Conservation (phyloP, 495 filamentous ascomycete species). For the Penicillium ucsense region DNA sequence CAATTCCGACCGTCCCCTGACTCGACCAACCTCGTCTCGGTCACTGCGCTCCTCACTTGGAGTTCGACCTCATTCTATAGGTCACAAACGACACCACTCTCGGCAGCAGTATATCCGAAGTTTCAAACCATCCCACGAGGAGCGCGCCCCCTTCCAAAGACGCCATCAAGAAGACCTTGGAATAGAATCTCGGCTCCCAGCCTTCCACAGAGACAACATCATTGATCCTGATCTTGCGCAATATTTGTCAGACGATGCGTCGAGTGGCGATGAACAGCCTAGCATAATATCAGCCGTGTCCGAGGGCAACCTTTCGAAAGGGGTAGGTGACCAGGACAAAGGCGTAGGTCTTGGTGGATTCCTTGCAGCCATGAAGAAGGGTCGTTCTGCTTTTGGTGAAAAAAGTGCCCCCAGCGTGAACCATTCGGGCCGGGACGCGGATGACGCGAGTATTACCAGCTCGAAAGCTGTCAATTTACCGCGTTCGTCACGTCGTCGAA, state of each 20-base stretch:
- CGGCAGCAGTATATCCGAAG: conserved; percentile 65
- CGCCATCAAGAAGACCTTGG: conserved; percentile 53
- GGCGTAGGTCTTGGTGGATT: conserved; percentile 43
- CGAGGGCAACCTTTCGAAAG: conserved; percentile 37
- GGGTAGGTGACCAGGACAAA: conserved; percentile 43
- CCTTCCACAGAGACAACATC: conserved; percentile 95
- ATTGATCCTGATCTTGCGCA: conserved; percentile 94
- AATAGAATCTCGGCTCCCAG: conserved; percentile 60
- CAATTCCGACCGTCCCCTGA: conserved; percentile 58
- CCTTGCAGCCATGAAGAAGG: conserved; percentile 58
- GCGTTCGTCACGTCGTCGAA: conserved; percentile 54
- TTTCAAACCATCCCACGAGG: conserved; percentile 52
- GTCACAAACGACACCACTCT: conserved; percentile 76
- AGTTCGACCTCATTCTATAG: conserved; percentile 56
- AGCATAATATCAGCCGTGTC: conserved; percentile 71
- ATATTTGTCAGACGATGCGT: conserved; percentile 90
- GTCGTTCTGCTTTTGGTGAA: conserved; percentile 62
- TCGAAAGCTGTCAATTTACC: conserved; percentile 44
- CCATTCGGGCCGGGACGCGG: conserved; percentile 50
- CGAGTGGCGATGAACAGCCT: conserved; percentile 84
- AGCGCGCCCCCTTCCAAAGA: conserved; percentile 84
- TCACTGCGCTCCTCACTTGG: conserved; percentile 74
- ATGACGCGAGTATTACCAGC: conserved; percentile 50
- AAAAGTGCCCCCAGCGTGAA: conserved; percentile 55
- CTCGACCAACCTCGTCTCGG: conserved; percentile 79